These are phyloP conservation scores for Hippophae tibetana DNA, from an alignment of 306 rosid species.

Conservation along the genomic window DNA sequence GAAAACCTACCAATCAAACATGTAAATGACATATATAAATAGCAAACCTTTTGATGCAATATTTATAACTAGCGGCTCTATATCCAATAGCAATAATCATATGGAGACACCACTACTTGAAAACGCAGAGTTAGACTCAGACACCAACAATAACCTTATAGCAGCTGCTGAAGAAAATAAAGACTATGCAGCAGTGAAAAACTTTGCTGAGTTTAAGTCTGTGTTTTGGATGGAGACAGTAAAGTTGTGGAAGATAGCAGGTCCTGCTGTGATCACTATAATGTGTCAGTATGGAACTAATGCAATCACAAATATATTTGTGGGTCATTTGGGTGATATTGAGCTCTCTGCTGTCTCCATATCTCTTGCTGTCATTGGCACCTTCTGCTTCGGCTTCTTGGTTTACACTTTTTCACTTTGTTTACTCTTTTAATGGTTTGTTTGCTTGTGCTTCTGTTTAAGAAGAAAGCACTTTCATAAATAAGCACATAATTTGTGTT, in stretches of 20 bases:
- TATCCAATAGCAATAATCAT: too few relatives aligned
- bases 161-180: background rate
- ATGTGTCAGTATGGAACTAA: constrained; percentile 40
- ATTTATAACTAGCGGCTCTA: background rate
- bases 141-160: background rate
- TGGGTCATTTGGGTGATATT: constrained; percentile 56
- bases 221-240: constrained; percentile 25
- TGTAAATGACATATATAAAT: too few relatives aligned
- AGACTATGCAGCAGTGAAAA: constrained; percentile 20
- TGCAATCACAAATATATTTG: constrained; percentile 42
- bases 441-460: background rate
- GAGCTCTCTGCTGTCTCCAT: constrained; percentile 68
- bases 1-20: too few relatives aligned
- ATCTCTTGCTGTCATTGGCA: constrained; percentile 44
- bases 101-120: constrained; percentile 23
- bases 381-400: constrained; percentile 60
- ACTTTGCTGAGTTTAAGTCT: constrained; percentile 3
- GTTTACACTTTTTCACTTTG: constrained; percentile 2
- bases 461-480: too few relatives aligned
- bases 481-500: background rate
- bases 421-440: background rate
- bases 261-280: constrained; percentile 13
- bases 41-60: background rate
- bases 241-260: constrained; percentile 25
- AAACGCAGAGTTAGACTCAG: background rate